Conservation (phyloP, 2,329 filamentous ascomycete genomes). For the Fusarium sp. region DNA sequence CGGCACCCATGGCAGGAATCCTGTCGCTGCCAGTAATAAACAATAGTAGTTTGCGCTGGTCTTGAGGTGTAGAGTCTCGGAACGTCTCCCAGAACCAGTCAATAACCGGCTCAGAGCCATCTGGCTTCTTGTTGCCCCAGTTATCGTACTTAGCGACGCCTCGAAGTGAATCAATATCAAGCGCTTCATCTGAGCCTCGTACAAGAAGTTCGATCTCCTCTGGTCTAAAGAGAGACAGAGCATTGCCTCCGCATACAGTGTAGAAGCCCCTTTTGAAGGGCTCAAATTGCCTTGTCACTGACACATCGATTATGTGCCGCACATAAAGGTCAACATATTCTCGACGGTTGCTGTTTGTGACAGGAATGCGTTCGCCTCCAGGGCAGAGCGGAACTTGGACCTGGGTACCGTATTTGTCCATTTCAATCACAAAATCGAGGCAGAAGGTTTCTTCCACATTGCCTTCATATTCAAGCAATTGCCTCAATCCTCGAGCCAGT, state of each 20-base stretch:
- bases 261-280: slow-evolving; percentile 96
- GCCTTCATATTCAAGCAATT: slow-evolving; percentile 86
- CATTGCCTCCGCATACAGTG: slow-evolving; percentile 90
- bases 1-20: slow-evolving; percentile 89
- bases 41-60: slow-evolving; percentile 83
- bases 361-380: slow-evolving; percentile 79
- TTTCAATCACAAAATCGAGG: slow-evolving; percentile 83
- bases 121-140: slow-evolving; percentile 74
- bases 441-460: slow-evolving; percentile 86
- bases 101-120: slow-evolving; percentile 76
- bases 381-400: slow-evolving; percentile 79
- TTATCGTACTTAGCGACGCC: slow-evolving; percentile 87
- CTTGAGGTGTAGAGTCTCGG: slow-evolving; percentile 71
- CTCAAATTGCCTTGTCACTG: slow-evolving; percentile 87
- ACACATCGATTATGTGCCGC: slow-evolving; percentile 82
- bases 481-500: slow-evolving; percentile 80
- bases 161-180: slow-evolving; percentile 82
- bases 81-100: slow-evolving; percentile 94
- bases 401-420: slow-evolving; percentile 81
- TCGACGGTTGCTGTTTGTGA: slow-evolving; percentile 86
- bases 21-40: slow-evolving; percentile 94
- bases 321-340: slow-evolving; percentile 92
- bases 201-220: slow-evolving; percentile 94
- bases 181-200: slow-evolving; percentile 84
- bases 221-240: slow-evolving; percentile 86